Percentiles rank a stretch among this genome's conserved stretches.
phyloP scores from a whole-genome alignment of 139 green algal genomes.

The Chlamydomonas urium region DNA sequence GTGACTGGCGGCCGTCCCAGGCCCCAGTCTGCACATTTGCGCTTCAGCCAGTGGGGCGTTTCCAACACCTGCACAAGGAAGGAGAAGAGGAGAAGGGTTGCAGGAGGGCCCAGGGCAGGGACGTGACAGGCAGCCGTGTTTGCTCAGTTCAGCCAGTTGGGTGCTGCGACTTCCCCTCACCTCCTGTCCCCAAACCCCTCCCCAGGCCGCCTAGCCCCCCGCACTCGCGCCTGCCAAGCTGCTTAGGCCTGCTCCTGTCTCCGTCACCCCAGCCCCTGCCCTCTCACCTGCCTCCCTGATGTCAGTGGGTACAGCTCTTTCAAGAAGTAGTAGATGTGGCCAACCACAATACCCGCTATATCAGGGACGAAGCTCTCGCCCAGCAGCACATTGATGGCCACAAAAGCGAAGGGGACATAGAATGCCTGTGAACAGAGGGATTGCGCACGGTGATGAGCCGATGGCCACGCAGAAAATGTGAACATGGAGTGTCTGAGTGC shows the following conservation, averaged over 20 bases:
- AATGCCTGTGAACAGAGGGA: too few relatives aligned
- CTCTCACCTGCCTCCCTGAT: background rate
- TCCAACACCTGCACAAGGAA: slow-evolving; percentile 15
- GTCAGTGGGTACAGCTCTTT: slow-evolving; percentile 16
- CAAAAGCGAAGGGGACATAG: slow-evolving; percentile 66
- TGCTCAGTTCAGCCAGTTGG: background rate
- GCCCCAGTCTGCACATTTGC: slow-evolving; percentile 23
- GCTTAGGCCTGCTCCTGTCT: background rate
- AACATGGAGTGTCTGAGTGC: slow-evolving; percentile 17
- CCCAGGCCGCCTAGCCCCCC: background rate
- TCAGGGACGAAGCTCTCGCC: slow-evolving; percentile 34
- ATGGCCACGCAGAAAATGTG: slow-evolving; percentile 59
- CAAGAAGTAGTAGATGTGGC: slow-evolving; percentile 59
- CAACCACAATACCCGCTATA: slow-evolving; percentile 51
- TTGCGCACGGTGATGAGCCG: too few relatives aligned
- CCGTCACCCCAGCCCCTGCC: background rate
- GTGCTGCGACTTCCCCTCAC: background rate
- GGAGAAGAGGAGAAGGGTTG: background rate
- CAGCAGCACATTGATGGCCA: slow-evolving; percentile 48
- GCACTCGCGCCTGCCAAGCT: background rate
- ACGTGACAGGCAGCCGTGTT: background rate
- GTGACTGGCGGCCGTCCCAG: slow-evolving; percentile 3
- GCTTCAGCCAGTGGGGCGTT: slow-evolving; percentile 24
- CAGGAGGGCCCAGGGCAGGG: background rate
- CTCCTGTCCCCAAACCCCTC: background rate